Evolutionary conservation across 108 stramenopile species (phyloP).

Genomic region (Conticribra guillardii): DNA sequence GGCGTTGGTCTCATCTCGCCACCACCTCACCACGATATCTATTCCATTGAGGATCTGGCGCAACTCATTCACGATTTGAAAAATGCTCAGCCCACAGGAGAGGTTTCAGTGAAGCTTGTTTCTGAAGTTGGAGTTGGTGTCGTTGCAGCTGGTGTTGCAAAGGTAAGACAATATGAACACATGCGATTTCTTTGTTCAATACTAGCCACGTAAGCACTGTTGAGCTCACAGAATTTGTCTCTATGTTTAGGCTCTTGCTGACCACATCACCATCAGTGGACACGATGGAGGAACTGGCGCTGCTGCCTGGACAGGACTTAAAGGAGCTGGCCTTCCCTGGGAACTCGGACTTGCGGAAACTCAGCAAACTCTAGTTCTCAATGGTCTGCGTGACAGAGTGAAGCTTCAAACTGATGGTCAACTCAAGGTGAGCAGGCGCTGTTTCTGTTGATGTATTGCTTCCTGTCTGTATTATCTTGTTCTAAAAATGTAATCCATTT

Average conservation of each 20-base stretch:
- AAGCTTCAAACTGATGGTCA: slow-evolving; percentile 95
- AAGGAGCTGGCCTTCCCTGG: slow-evolving; percentile 94
- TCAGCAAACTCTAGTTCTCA: slow-evolving; percentile 93
- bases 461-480: background rate
- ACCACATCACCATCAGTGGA: slow-evolving; percentile 93
- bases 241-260: slow-evolving; percentile 71
- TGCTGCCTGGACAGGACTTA: slow-evolving; percentile 94
- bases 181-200: no score
- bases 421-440: slow-evolving; percentile 54
- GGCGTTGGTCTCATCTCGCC: slow-evolving; percentile 96
- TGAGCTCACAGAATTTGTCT: background rate
- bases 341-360: slow-evolving; percentile 96
- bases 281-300: slow-evolving; percentile 97
- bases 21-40: slow-evolving; percentile 97
- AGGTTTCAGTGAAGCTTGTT: slow-evolving; percentile 98
- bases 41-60: slow-evolving; percentile 96
- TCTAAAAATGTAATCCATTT: background rate
- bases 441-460: background rate
- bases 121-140: slow-evolving; percentile 98
- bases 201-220: no score
- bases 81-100: slow-evolving; percentile 92
- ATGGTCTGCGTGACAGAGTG: slow-evolving; percentile 90
- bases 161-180: no score
- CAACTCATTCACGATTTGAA: slow-evolving; percentile 97
- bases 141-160: slow-evolving; percentile 96